phyloP scores from a whole-genome alignment of 2,329 filamentous ascomycete genomes.

The Penicillium sp. region DNA sequence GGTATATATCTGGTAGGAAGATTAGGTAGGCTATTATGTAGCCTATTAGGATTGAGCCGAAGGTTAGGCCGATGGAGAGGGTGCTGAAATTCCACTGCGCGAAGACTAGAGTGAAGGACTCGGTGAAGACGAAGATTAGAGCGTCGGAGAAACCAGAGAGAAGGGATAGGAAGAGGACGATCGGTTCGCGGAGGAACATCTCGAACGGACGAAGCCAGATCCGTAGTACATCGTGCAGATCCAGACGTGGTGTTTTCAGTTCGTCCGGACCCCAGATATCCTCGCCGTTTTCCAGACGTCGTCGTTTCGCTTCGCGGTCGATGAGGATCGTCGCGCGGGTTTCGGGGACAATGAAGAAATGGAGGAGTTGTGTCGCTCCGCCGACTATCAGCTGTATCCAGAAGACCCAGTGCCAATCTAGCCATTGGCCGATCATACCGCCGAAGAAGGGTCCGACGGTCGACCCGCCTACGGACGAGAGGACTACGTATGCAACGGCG shows the following conservation, averaged over 20 bases:
- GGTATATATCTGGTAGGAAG: constrained; percentile 55
- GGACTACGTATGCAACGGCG: constrained; percentile 70
- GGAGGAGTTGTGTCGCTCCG: constrained; percentile 48
- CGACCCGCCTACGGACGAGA: constrained; percentile 73
- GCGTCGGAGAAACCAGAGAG: constrained; percentile 70
- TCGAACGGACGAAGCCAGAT: constrained; percentile 64
- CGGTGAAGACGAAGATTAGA: constrained; percentile 73
- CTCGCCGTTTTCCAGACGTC: constrained; percentile 47
- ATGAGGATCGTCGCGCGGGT: constrained; percentile 57
- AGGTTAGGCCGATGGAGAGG: constrained; percentile 56
- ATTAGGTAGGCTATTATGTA: constrained; percentile 60
- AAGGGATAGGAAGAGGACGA: constrained; percentile 66
- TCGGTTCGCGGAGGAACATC: constrained; percentile 72
- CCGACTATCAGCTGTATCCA: constrained; percentile 61
- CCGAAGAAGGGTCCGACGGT: constrained; percentile 57
- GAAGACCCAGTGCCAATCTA: constrained; percentile 59
- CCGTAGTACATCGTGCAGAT: constrained; percentile 31
- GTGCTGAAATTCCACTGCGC: constrained; percentile 61
- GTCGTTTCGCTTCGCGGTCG: constrained; percentile 56
- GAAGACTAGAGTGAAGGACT: constrained; percentile 67
- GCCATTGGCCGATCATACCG: constrained; percentile 52
- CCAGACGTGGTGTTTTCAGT: constrained; percentile 47
- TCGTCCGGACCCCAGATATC: constrained; percentile 66
- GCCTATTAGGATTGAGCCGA: constrained; percentile 63
- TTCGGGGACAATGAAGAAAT: constrained; percentile 59